Conservation (phyloP, 257 asterid species). For the Solanum habrochaites region DNA sequence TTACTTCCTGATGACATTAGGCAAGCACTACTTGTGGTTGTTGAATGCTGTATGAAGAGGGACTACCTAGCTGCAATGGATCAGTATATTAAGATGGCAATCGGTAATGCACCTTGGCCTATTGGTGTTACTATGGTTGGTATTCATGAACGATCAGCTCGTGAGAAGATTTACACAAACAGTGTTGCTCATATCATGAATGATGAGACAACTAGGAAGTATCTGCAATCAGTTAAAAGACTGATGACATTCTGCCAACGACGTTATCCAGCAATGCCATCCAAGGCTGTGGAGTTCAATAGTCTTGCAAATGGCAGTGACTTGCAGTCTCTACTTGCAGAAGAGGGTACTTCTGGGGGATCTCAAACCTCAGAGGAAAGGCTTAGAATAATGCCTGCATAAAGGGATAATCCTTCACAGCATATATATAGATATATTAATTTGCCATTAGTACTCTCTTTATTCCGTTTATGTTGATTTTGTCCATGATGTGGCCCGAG, state of each 20-base stretch:
- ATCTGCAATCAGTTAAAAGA: conserved; percentile 75
- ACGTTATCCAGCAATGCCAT: conserved; percentile 84
- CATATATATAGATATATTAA: neutral
- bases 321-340: conserved; percentile 76
- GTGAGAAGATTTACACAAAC: conserved; percentile 94
- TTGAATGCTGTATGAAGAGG: conserved; percentile 66
- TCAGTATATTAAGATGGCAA: conserved; percentile 80
- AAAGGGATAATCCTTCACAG: neutral
- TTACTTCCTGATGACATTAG: conserved; percentile 91
- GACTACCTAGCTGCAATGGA: conserved; percentile 98
- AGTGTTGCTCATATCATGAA: conserved; percentile 99
- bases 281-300: conserved; percentile 95
- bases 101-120: conserved; percentile 99
- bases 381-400: conserved; percentile 59
- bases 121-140: conserved; percentile 99
- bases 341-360: conserved; percentile 42
- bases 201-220: conserved; percentile 97
- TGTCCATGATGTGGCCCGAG: neutral
- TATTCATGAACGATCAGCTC: conserved; percentile 97
- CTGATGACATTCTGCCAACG: conserved; percentile 94
- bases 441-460: neutral
- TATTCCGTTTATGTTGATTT: neutral
- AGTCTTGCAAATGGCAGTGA: conserved; percentile 97
- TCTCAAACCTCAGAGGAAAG: conserved; percentile 37
- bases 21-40: conserved; percentile 62